Evolutionary conservation across 768 basidiomycete genomes (phyloP).

Genomic region (Mycena polygramma): DNA sequence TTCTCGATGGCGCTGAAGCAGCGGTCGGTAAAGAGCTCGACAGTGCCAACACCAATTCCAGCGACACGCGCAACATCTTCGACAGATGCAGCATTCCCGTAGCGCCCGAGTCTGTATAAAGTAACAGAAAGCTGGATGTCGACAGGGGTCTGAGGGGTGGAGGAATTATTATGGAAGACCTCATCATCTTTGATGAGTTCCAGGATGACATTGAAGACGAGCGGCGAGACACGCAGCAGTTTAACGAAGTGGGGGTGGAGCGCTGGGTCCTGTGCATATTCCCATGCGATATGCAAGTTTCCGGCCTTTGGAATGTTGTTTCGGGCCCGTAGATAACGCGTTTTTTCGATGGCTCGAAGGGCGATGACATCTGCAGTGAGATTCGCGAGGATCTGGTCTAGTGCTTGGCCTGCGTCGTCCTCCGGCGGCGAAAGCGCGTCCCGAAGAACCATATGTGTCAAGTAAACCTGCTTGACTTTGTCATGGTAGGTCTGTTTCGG

Average conservation of each 20-base stretch:
- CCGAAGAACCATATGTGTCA: constrained; percentile 1
- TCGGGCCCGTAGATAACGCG: neutral
- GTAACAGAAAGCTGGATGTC: constrained; percentile 46
- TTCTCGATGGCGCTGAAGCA: constrained; percentile 48
- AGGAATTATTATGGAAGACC: constrained; percentile 29
- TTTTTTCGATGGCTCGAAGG: neutral
- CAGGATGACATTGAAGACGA: neutral
- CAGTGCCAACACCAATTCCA: constrained; percentile 46
- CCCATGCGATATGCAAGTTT: neutral
- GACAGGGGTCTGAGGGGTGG: constrained; percentile 46
- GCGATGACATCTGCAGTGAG: neutral
- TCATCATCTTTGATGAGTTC: neutral
- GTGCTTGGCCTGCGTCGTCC: too few species aligned
- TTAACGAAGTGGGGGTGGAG: constrained; percentile 37
- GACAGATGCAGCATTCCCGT: constrained; percentile 48
- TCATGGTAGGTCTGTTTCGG: too few species aligned
- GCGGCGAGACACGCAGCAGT: neutral
- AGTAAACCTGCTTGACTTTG: too few species aligned
- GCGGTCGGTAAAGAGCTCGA: constrained; percentile 45
- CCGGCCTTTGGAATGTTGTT: neutral
- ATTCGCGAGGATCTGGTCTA: neutral
- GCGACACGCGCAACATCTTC: constrained; percentile 44
- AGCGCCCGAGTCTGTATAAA: constrained; percentile 45
- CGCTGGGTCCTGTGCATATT: neutral
- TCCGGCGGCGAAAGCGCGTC: neutral